Base-by-base conservation (phyloP, 177 flowering plant genomes). In the Vitis hybrid region DNA sequence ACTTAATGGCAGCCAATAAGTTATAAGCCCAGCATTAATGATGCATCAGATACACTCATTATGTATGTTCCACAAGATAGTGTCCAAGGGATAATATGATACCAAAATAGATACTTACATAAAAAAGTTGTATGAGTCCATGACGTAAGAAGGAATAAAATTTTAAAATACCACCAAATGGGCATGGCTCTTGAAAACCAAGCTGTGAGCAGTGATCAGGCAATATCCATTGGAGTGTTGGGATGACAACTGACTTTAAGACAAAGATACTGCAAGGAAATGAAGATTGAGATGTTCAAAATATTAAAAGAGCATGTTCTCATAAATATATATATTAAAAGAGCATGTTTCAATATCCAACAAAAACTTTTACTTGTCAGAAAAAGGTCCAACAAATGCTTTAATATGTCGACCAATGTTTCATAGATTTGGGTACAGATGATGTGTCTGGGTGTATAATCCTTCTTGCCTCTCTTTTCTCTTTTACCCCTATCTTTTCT, bases 191-290 rank as follows among this genome's bases (percentile, higher is more conserved):
- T 79, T 71, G 80, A 70, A 78, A 70, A 70, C 62, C 66, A 71
- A 64, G 27, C 27, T 73, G 76, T 55, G 83, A 74, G 79, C 91
- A 84, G 59, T 70, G 78, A 77, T 85, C 82, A 53, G 98, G 97
- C 72, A 91, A 81, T 79, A 91, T 88, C 92, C 91, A 88, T 66
- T 80, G 67, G 53, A 93, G 75, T 13, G 78, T 78, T n/a, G 98
- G 95, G 68, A 85, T 80, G 74, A 93, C 79, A 62, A 86, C 80
- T 59, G 86, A 83, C 41, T 87, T 85, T 58, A 93, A 78, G 68
- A 86, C 71, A 70, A 84, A 73, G 11, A 93, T 79, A 77, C 98
- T 92, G 87, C 85, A 82, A 13, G 35, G 14, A 63, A 59, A 75
- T n/a, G 67, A 54, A 70, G 32, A 78, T 24, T 14, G 2, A 60